Conservation (phyloP, 2,329 filamentous ascomycete genomes). For the Dactylellina parvicollis region DNA sequence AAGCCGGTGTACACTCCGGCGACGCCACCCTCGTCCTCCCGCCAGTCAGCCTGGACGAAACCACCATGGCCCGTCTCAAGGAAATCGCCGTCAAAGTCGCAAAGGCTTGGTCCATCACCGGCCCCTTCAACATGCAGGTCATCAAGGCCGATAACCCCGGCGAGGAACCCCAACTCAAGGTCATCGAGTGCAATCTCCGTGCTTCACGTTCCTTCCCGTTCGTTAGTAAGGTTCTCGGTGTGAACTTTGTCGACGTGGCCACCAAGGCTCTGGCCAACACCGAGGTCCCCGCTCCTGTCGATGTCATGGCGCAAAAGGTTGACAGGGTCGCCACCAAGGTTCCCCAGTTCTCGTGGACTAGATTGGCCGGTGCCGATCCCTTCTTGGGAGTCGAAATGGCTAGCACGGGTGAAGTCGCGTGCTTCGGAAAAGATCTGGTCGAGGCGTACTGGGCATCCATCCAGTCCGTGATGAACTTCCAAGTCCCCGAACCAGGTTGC, state of each 20-base stretch:
- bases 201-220: conserved; percentile 98
- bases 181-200: conserved; percentile 97
- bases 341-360: conserved; percentile 98
- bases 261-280: conserved; percentile 90
- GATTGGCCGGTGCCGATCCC: conserved; percentile 93
- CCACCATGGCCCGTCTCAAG: conserved; percentile 86
- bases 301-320: conserved; percentile 88
- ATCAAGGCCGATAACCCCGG: conserved; percentile 87
- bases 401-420: conserved; percentile 96
- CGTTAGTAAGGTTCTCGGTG: conserved; percentile 94
- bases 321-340: conserved; percentile 97
- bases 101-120: conserved; percentile 95
- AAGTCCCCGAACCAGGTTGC: conserved; percentile 90
- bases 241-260: conserved; percentile 95
- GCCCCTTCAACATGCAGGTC: conserved; percentile 99
- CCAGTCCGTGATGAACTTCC: conserved; percentile 99
- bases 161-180: conserved; percentile 81
- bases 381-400: conserved; percentile 99
- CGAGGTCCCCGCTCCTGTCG: conserved; percentile 82
- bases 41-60: conserved; percentile 79
- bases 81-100: conserved; percentile 96
- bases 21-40: conserved; percentile 95
- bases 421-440: conserved; percentile 93
- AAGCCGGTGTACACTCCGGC: conserved; percentile 96
- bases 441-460: conserved; percentile 98